Evolutionary conservation across 495 filamentous ascomycete genomes (phyloP).

Genomic region (Pseudoneurospora amorphoporcata): DNA sequence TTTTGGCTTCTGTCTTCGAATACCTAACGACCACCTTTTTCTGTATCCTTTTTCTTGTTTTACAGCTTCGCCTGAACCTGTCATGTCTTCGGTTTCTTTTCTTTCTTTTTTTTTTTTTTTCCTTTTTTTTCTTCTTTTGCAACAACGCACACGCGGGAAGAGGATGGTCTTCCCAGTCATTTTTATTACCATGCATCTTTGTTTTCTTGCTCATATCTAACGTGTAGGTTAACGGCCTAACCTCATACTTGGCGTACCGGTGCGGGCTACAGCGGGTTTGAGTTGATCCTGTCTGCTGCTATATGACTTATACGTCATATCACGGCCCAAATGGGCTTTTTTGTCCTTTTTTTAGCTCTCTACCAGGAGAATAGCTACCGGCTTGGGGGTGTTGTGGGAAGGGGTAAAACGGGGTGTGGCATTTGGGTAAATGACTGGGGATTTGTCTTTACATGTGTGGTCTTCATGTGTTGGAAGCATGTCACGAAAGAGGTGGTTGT

Average conservation of each 20-base stretch:
- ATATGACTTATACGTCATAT: neutral
- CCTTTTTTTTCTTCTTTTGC: neutral
- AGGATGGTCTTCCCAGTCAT: neutral
- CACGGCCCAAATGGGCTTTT: neutral
- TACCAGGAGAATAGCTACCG: neutral
- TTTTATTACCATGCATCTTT: neutral
- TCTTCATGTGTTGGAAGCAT: neutral
- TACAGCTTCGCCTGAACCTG: neutral
- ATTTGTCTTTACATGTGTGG: neutral
- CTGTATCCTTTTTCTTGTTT: neutral
- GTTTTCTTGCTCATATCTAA: neutral
- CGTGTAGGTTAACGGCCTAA: neutral
- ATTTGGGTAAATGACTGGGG: neutral
- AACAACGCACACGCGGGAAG: neutral
- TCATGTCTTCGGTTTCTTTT: neutral
- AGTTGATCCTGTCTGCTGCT: neutral
- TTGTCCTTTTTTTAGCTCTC: neutral
- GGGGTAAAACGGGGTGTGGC: neutral
- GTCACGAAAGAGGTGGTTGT: neutral
- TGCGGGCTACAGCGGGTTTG: neutral
- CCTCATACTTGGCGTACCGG: neutral
- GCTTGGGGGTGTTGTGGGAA: neutral
- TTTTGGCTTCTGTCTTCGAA: neutral
- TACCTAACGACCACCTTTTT: neutral
- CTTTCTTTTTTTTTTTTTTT: neutral